phyloP scores from a whole-genome alignment of 164 flowering plant species.

The Annona squamosa region DNA sequence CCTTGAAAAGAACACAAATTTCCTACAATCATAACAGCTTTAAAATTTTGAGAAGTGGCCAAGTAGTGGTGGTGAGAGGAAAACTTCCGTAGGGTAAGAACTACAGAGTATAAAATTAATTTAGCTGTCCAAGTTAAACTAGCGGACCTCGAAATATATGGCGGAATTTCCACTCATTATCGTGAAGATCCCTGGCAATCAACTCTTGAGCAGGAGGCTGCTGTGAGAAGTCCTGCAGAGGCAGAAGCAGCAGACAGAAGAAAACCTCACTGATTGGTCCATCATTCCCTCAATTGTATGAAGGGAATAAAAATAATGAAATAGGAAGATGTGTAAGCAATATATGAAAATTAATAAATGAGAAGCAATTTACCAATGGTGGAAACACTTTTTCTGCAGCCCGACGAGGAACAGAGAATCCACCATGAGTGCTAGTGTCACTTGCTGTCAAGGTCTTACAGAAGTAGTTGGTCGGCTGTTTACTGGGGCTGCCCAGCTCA shows the following conservation, averaged over 20 bases:
- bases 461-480: constrained; percentile 85
- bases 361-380: constrained; percentile 51
- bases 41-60: no score
- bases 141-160: constrained; percentile 85
- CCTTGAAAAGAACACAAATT: not conserved
- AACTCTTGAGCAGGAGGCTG: constrained; percentile 94
- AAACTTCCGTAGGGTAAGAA: not conserved
- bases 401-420: constrained; percentile 92
- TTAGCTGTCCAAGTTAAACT: not conserved
- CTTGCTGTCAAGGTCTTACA: constrained; percentile 91
- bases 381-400: constrained; percentile 95
- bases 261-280: not conserved
- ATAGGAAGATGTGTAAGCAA: not conserved
- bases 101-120: not conserved
- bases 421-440: constrained; percentile 96
- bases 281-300: not conserved
- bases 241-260: constrained; percentile 3
- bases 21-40: not conserved
- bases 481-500: constrained; percentile 66
- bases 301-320: not conserved
- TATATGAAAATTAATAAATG: constrained; percentile 1
- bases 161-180: constrained; percentile 88
- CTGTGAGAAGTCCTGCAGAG: constrained; percentile 65
- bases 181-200: constrained; percentile 89
- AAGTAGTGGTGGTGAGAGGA: not conserved